Base-by-base conservation (phyloP, 495 filamentous ascomycete genomes). In the Mycothermus thermophilus region DNA sequence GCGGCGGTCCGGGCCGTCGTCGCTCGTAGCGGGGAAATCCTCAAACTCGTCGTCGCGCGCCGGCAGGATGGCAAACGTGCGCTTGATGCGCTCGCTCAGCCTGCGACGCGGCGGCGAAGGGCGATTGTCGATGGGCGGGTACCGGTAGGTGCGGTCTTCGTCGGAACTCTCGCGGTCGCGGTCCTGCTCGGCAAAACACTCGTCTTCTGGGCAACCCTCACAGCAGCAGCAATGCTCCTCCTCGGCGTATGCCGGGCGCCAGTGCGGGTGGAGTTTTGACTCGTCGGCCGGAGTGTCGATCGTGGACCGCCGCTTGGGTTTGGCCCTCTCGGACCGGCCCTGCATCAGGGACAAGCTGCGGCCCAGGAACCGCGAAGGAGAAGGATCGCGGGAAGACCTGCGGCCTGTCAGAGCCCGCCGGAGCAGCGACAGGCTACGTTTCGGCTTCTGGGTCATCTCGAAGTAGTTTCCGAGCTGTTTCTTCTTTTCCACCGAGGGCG, bases 201-300 rank as follows among this genome's bases (percentile, higher is more conserved):
- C 57, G 8, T 63, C 51, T 6, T 62, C 59, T 36, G 70, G 65
- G n/a, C 59, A 62, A 22, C 68, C 65, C 2, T 20, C 8, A n/a
- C n/a, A n/a, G n/a, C n/a, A n/a, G n/a, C 6, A 25, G 25, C 23
- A 34, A 4, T 14, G 16, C 5, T 68, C 57, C 37, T 78, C 73
- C 19, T 81, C 77, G 66, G 74, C 80, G 50, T 81, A 83, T 16
- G 74, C 31, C 4, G 85, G 83, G 17, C 75, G 70, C 85, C 86
- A 93, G 55, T 80, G 79, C 1, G 84, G 83, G 47, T 90, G 79
- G 4, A 87, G 61, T 30, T 68, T 74, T 32, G 64, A 67, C 23
- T 68, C 63, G 32, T 73, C 68, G 2, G 54, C 32, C 10, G 62
- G 66, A 22, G 63, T 58, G 20, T 62, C 59, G 1, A 55, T 44